These are phyloP conservation scores for Coemansia pectinata DNA, from an alignment of 192 early-diverging fungal genomes.

Conservation along the genomic window DNA sequence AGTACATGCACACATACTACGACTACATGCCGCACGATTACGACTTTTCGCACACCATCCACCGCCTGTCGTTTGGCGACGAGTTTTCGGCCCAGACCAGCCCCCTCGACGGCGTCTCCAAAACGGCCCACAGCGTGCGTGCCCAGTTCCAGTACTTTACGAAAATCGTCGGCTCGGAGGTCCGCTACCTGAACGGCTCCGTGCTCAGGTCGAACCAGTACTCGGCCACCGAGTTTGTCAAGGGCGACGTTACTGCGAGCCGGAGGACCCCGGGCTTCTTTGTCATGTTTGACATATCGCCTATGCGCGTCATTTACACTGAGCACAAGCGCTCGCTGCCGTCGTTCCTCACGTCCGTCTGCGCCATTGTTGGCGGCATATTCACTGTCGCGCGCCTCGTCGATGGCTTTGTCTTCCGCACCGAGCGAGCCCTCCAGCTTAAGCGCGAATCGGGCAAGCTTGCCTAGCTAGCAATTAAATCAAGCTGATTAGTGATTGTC, in stretches of 20 bases:
- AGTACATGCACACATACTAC: constrained; percentile 41
- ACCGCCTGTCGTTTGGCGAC: constrained; percentile 81
- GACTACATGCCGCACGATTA: constrained; percentile 58
- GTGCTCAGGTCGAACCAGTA: constrained; percentile 90
- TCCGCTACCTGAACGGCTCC: constrained; percentile 66
- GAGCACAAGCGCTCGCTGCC: constrained; percentile 81
- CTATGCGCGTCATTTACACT: constrained; percentile 88
- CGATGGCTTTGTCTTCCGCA: constrained; percentile 85
- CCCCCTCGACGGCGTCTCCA: constrained; percentile 66
- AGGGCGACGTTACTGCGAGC: background rate
- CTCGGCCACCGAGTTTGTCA: constrained; percentile 83
- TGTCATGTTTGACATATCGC: constrained; percentile 94
- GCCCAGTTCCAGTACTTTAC: constrained; percentile 89
- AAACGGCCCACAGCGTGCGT: constrained; percentile 58
- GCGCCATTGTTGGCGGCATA: constrained; percentile 92
- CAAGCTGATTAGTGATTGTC: constrained; percentile 22
- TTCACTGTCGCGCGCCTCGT: constrained; percentile 94
- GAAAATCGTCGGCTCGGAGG: constrained; percentile 90
- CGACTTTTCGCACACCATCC: constrained; percentile 81
- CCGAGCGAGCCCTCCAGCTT: constrained; percentile 71
- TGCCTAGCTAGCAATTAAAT: constrained; percentile 15
- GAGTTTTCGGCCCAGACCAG: constrained; percentile 53
- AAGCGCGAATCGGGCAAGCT: constrained; percentile 85
- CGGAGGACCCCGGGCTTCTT: constrained; percentile 69
- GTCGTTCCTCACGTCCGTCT: constrained; percentile 86